Percentiles rank a stretch among this genome's conserved stretches.
phyloP scores from a whole-genome alignment of 495 filamentous ascomycete species.

The Penicillium diatomitis region DNA sequence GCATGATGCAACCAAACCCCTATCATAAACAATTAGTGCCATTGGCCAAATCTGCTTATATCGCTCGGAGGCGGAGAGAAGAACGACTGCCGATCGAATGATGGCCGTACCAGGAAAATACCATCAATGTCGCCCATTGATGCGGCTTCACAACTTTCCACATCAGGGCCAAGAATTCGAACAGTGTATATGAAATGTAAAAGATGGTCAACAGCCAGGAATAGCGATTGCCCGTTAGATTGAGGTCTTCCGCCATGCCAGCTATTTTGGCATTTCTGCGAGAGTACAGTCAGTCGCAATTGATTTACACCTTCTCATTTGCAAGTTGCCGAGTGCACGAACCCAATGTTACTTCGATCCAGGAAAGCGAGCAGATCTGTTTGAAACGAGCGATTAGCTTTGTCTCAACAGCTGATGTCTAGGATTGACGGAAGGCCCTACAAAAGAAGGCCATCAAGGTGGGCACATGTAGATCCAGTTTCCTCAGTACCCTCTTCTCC shows the following conservation, averaged over 20 bases:
- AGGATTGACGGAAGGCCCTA: conserved; percentile 18
- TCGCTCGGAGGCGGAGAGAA: neutral
- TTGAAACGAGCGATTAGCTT: neutral
- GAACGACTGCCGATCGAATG: neutral
- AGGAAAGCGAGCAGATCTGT: conserved; percentile 56
- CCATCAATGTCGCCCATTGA: conserved; percentile 39
- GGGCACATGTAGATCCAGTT: conserved; percentile 47
- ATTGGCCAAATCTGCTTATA: too few relatives aligned
- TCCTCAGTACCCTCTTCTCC: conserved; percentile 49
- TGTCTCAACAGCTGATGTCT: neutral
- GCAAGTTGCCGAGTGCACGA: conserved; percentile 5
- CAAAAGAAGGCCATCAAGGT: conserved; percentile 45
- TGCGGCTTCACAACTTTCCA: conserved; percentile 60
- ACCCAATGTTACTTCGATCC: conserved; percentile 62
- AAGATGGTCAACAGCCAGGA: conserved; percentile 75
- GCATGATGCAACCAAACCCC: conserved; percentile 49
- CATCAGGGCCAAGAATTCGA: conserved; percentile 62
- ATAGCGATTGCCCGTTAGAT: conserved; percentile 42
- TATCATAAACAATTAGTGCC: conserved; percentile 11
- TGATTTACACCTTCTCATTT: neutral
- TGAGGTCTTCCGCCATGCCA: conserved; percentile 36
- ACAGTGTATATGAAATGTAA: conserved; percentile 54
- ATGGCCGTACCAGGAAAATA: conserved; percentile 37
- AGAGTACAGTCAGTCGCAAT: neutral
- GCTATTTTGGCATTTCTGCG: conserved; percentile 56